phyloP scores from a whole-genome alignment of 768 basidiomycete genomes.

The Lentinula guzmanii region DNA sequence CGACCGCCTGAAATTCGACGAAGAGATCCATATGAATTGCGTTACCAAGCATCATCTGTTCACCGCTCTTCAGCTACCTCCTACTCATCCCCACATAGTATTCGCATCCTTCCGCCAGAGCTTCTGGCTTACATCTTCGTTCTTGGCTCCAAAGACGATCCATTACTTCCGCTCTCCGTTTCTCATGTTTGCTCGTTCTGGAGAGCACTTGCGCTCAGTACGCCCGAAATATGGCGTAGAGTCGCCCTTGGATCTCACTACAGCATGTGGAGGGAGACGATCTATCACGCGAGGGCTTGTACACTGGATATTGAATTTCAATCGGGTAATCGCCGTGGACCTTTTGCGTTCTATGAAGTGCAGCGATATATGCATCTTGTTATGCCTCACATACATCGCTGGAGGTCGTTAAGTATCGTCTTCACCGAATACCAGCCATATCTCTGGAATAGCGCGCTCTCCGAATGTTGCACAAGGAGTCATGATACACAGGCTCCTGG shows the following conservation, averaged over 20 bases:
- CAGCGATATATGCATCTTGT: constrained; percentile 60
- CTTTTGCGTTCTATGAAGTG: constrained; percentile 21
- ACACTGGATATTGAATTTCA: constrained; percentile 54
- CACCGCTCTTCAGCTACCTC: background rate
- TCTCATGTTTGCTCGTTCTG: constrained; percentile 68
- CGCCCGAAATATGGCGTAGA: constrained; percentile 60
- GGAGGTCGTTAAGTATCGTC: constrained; percentile 57
- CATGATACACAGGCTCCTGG: constrained; percentile 28
- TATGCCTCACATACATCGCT: constrained; percentile 43
- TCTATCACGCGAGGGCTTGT: constrained; percentile 54
- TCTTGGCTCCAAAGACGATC: constrained; percentile 49
- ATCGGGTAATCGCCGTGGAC: constrained; percentile 17
- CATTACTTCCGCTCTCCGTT: constrained; percentile 51
- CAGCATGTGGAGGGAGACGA: constrained; percentile 58
- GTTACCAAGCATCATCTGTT: background rate
- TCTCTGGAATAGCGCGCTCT: constrained; percentile 64
- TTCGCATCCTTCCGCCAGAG: constrained; percentile 56
- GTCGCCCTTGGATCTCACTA: constrained; percentile 43
- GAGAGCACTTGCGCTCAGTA: constrained; percentile 54
- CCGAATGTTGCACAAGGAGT: constrained; percentile 38
- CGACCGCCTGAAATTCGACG: background rate
- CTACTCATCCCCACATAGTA: constrained; percentile 14
- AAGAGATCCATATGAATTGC: background rate
- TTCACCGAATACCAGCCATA: constrained; percentile 54
- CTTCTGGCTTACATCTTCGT: constrained; percentile 60